These are phyloP conservation scores for Blastobotrys muscicola DNA, from an alignment of 805 yeast genomes.

Conservation along the genomic window DNA sequence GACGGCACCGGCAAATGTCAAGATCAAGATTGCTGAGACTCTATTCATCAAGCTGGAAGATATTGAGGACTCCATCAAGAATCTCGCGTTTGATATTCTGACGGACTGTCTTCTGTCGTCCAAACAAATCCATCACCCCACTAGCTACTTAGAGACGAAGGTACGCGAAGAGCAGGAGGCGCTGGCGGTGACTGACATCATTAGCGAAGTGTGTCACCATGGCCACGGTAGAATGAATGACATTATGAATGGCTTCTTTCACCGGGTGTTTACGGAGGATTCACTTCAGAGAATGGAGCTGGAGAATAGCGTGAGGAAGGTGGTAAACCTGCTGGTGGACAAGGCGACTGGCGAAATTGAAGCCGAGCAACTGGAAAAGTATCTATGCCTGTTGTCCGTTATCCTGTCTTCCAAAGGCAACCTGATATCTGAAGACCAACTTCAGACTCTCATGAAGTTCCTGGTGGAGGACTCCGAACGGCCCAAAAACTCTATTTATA, in stretches of 20 bases:
- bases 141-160: not conserved
- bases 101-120: not conserved
- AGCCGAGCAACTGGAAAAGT: too few relatives aligned
- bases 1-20: not conserved
- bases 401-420: slow-evolving; percentile 5
- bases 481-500: too few relatives aligned
- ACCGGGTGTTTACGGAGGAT: too few relatives aligned
- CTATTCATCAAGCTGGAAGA: not conserved
- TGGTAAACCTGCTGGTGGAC: too few relatives aligned
- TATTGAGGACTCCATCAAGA: slow-evolving; percentile 3
- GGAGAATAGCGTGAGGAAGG: too few relatives aligned
- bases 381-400: too few relatives aligned
- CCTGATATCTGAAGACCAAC: slow-evolving; percentile 4
- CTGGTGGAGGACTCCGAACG: too few relatives aligned
- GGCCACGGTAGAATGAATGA: too few relatives aligned
- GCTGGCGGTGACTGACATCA: not conserved
- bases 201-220: not conserved
- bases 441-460: not conserved
- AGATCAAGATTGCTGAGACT: not conserved
- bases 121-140: not conserved
- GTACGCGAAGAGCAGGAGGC: not conserved
- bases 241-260: too few relatives aligned
- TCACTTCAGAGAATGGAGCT: too few relatives aligned
- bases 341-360: too few relatives aligned
- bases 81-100: slow-evolving; percentile 3